Evolutionary conservation across 805 yeast species (phyloP).

Genomic region (Zygosaccharomyces rouxii): DNA sequence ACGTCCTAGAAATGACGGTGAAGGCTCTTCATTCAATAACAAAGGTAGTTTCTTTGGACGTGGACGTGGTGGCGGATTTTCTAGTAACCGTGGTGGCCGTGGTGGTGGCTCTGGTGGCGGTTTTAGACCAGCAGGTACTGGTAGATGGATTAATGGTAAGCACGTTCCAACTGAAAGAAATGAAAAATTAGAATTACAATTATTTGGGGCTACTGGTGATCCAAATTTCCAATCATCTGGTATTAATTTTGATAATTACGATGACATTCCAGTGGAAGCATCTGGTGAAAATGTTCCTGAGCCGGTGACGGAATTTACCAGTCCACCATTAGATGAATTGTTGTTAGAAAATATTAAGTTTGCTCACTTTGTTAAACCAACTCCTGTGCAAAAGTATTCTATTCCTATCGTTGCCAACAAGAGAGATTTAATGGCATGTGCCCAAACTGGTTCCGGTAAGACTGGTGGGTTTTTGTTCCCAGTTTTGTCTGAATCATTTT

Average conservation of each 20-base stretch:
- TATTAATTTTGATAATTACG: slow-evolving; percentile 97
- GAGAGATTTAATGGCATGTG: slow-evolving; percentile 95
- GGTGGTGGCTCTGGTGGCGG: slow-evolving; percentile 28
- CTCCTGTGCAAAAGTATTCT: slow-evolving; percentile 94
- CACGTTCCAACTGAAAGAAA: slow-evolving; percentile 79
- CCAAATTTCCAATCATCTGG: slow-evolving; percentile 84
- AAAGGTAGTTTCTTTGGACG: slow-evolving; percentile 35
- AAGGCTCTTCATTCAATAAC: slow-evolving; percentile 31
- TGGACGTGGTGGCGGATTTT: slow-evolving; percentile 32
- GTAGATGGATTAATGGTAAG: slow-evolving; percentile 81
- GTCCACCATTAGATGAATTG: slow-evolving; percentile 87
- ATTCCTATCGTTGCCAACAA: slow-evolving; percentile 86
- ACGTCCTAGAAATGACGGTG: slow-evolving; percentile 22
- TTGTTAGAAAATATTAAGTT: slow-evolving; percentile 80
- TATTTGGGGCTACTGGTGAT: slow-evolving; percentile 72
- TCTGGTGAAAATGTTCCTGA: slow-evolving; percentile 94
- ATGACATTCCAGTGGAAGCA: slow-evolving; percentile 98
- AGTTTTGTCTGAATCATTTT: slow-evolving; percentile 84
- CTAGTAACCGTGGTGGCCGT: slow-evolving; percentile 37
- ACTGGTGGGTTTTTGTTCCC: slow-evolving; percentile 99
- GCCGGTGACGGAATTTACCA: slow-evolving; percentile 77
- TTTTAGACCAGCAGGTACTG: slow-evolving; percentile 48
- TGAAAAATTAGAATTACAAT: slow-evolving; percentile 65
- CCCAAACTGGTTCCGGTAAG: slow-evolving; percentile 98
- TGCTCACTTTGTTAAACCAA: slow-evolving; percentile 92